Evolutionary conservation across 768 basidiomycete genomes (phyloP).

Genomic region (Fomitopsis pulvina): DNA sequence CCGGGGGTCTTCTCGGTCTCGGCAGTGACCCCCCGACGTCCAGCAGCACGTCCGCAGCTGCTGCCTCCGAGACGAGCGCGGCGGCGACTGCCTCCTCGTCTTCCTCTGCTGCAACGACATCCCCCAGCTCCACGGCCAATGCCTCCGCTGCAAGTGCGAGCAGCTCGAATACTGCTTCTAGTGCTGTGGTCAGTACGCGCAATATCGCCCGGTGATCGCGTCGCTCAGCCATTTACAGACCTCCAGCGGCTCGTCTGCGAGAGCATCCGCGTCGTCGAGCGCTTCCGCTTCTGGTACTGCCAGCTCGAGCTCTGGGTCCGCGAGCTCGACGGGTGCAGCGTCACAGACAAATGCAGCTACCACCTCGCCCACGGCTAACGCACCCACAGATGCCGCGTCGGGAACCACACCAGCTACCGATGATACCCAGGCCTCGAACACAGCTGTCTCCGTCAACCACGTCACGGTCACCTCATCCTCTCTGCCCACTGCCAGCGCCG

Average conservation of each 20-base stretch:
- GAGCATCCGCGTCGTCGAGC: conserved; percentile 6
- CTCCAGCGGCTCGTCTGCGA: background rate
- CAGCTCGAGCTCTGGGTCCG: conserved; percentile 1
- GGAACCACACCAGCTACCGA: conserved; percentile 10
- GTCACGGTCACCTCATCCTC: conserved; percentile 6
- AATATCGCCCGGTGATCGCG: too few relatives aligned
- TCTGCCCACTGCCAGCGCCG: conserved; percentile 18
- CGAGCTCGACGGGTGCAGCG: conserved; percentile 8
- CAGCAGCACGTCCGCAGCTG: conserved; percentile 8
- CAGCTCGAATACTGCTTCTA: background rate
- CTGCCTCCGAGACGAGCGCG: conserved; percentile 12
- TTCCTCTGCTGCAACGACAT: too few relatives aligned
- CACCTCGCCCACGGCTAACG: background rate
- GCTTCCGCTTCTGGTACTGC: conserved; percentile 5
- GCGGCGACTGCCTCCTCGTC: conserved; percentile 4
- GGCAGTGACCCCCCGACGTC: conserved; percentile 20
- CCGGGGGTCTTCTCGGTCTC: conserved; percentile 32
- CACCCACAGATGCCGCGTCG: background rate
- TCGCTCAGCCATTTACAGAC: background rate
- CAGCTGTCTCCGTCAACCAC: conserved; percentile 6
- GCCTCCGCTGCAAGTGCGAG: too few relatives aligned
- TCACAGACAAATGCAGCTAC: conserved; percentile 6
- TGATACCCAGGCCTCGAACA: conserved; percentile 12
- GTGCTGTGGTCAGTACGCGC: too few relatives aligned
- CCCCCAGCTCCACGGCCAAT: too few relatives aligned